Percentiles rank a stretch among this genome's conserved stretches.
These are phyloP conservation scores for Corymbia maculata DNA, from an alignment of 345 rosid genomes.

Conservation along the genomic window DNA sequence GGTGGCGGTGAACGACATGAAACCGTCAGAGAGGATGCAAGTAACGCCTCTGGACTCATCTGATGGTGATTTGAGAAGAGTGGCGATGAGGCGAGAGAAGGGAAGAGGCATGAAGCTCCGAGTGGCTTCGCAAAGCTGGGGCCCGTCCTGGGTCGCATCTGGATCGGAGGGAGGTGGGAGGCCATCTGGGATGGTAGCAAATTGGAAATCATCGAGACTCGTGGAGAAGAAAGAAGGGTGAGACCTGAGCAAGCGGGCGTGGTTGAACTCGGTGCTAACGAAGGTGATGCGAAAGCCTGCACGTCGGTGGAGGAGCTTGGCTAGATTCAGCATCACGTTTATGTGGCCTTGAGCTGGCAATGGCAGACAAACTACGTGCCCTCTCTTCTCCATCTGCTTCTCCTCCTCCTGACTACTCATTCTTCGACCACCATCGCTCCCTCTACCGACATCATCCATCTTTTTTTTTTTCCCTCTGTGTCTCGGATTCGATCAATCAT, in stretches of 20 bases:
- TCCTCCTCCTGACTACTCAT: neutral
- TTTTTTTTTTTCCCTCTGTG: neutral
- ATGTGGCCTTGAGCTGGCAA: slow-evolving; percentile 12
- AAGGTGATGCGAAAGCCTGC: slow-evolving; percentile 12
- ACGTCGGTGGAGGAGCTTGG: slow-evolving; percentile 13
- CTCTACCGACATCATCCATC: neutral
- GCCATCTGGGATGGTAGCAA: slow-evolving; percentile 8
- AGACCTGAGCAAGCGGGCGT: neutral
- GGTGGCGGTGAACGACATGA: neutral
- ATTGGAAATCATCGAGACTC: neutral
- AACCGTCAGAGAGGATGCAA: neutral
- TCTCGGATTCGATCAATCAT: neutral
- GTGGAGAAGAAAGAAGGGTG: neutral
- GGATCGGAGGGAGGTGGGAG: neutral
- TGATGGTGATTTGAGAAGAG: neutral
- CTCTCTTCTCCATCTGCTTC: neutral
- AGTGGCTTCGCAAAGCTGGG: neutral
- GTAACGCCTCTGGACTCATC: neutral
- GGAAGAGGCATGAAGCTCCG: neutral
- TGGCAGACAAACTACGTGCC: slow-evolving; percentile 9
- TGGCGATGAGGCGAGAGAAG: neutral
- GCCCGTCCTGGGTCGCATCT: neutral
- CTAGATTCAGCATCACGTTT: slow-evolving; percentile 7
- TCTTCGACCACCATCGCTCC: neutral
- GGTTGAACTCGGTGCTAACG: slow-evolving; percentile 14